These are phyloP conservation scores for Hypsizygus ulmarius DNA, from an alignment of 1,284 basidiomycete species.

Conservation along the genomic window DNA sequence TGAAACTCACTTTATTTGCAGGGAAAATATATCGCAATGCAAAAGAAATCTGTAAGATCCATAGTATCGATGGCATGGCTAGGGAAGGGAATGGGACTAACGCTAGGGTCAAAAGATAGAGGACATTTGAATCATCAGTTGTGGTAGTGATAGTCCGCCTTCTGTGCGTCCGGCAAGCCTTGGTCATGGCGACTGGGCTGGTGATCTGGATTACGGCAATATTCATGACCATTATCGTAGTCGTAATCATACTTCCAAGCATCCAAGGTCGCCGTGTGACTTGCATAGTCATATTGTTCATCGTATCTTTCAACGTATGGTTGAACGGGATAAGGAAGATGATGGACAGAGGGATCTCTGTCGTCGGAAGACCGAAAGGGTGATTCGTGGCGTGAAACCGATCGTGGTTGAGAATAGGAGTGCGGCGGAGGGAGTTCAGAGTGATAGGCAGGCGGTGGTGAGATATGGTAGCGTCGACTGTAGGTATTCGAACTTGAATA, in stretches of 20 bases:
- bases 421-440: not conserved
- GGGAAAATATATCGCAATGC: too few relatives aligned
- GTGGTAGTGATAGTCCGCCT: not conserved
- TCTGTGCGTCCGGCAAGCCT: not conserved
- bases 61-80: too few relatives aligned
- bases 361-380: not conserved
- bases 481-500: not conserved
- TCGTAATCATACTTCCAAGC: slow-evolving; percentile 15
- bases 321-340: not conserved
- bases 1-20: too few relatives aligned
- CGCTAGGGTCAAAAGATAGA: too few relatives aligned
- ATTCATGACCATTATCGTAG: not conserved
- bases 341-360: not conserved
- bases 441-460: slow-evolving; percentile 12
- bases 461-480: slow-evolving; percentile 1
- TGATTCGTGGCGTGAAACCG: not conserved
- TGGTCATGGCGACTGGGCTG: not conserved
- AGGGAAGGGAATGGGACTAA: too few relatives aligned
- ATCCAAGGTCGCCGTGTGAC: slow-evolving; percentile 5
- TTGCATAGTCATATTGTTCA: slow-evolving; percentile 11
- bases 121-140: too few relatives aligned
- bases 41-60: too few relatives aligned
- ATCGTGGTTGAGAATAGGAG: not conserved
- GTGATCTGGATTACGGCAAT: not conserved
- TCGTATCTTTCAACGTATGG: not conserved